Evolutionary conservation across 768 basidiomycete species (phyloP), one percentile per base, ranked within the genome.

Genomic region (Lentinula edodes): DNA sequence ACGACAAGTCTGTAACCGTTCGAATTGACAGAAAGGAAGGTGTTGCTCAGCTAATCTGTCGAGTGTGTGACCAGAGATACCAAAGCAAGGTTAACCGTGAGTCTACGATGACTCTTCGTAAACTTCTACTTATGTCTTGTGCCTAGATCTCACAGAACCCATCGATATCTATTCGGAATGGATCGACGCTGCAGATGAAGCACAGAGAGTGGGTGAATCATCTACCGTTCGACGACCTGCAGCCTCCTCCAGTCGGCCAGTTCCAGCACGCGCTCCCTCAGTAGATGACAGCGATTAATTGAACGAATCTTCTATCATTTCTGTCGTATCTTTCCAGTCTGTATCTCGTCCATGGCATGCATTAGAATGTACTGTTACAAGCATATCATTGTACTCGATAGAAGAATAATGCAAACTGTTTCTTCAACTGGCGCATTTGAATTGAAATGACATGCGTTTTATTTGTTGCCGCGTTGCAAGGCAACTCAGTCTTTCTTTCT

Each of bases 101-200:
- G 87, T 67, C 39, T 54, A 61, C 72, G 67, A 62, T 61, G 9
- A n/a, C n/a, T 46, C 41, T 65, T 38, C 52, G 42, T 16, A 6
- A 28, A 32, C 20, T 48, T 10, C 23, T 63, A 65, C 60, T 61
- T 58, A 50, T 43, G 13, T 57, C 48, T 46, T 52, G 43, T 16
- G 53, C 13, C 70, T 20, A 95, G 92, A 94, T 71, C 78, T 94
- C 57, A 92, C 91, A 1, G 92, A 93, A 66, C 84, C 92, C 15
- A 86, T 94, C 61, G 92, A 94, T 72, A 90, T 94, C 35, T 94
- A 93, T 71, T 92, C 91, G 6, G 90, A 92, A 70, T 94, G 92
- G 92, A 91, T 93, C 64, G 91, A 93, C 70, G 91, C 91, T 53
- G 89, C 90, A 6, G 91, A 93, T 70, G 87, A 89, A 8, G 91